Evolutionary conservation across 2,329 filamentous ascomycete species (phyloP).

Genomic region (Colletotrichum spaethianum): DNA sequence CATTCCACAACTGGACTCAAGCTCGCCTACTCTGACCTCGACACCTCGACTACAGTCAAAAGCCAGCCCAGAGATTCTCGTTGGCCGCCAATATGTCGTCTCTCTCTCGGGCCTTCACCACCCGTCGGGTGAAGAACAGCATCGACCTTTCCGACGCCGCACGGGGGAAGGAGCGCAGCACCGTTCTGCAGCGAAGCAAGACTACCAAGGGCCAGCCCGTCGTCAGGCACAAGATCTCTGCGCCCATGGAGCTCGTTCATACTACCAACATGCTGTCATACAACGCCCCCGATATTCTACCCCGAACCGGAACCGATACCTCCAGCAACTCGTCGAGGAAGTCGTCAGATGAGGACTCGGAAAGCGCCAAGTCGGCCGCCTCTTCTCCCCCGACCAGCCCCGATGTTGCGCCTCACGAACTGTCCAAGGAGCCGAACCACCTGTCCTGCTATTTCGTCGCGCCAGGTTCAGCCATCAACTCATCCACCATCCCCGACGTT

Average conservation of each 20-base stretch:
- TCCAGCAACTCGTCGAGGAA: slow-evolving; percentile 67
- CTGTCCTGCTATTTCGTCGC: slow-evolving; percentile 76
- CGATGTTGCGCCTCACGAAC: slow-evolving; percentile 71
- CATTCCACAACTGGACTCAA: slow-evolving; percentile 19
- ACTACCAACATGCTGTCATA: slow-evolving; percentile 98
- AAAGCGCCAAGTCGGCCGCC: slow-evolving; percentile 67
- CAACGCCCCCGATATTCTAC: slow-evolving; percentile 86
- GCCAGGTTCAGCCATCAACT: slow-evolving; percentile 61
- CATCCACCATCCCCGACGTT: slow-evolving; percentile 57
- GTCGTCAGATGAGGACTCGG: slow-evolving; percentile 81
- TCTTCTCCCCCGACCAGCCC: slow-evolving; percentile 79
- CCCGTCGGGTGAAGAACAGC: slow-evolving; percentile 74
- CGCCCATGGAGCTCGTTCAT: slow-evolving; percentile 87
- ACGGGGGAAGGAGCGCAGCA: slow-evolving; percentile 34
- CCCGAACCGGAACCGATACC: slow-evolving; percentile 61
- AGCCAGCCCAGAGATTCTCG: neutral
- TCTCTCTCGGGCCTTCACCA: slow-evolving; percentile 80
- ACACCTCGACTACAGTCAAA: neutral
- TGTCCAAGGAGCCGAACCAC: slow-evolving; percentile 73
- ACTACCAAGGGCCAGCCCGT: slow-evolving; percentile 60
- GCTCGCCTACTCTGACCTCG: slow-evolving; percentile 15
- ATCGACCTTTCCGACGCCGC: slow-evolving; percentile 61
- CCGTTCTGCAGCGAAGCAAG: slow-evolving; percentile 62
- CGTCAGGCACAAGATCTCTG: slow-evolving; percentile 84
- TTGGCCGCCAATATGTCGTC: slow-evolving; percentile 62